Evolutionary conservation across 2,329 filamentous ascomycete genomes (phyloP), one percentile per base, ranked within the genome.

Genomic region (Fusarium sp.): DNA sequence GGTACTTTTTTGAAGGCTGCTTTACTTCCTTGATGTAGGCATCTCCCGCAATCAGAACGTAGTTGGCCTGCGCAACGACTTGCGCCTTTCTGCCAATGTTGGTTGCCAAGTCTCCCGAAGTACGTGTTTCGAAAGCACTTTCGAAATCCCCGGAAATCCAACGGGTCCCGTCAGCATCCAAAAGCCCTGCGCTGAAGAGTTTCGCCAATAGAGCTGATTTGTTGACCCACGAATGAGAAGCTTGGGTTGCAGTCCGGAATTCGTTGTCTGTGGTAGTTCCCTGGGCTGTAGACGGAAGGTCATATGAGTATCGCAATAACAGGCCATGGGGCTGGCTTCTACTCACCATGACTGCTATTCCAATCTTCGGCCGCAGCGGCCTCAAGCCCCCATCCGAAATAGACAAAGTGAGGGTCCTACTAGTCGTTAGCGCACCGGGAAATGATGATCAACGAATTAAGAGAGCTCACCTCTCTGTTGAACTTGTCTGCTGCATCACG

Each of bases 371-470:
- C 20, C 9, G 32, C 65, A 10, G 52, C 59, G 2, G 6, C 12
- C 30, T 71, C 58, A 0, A 73, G 11, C 0, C 68, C 69, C 59
- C 59, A 66, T 4, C 60, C 9, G 8, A 62, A 32, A 17, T 60
- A 73, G 10, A 72, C 57, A 22, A 70, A 73, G 3, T 30, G n/a
- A 1, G 57, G 66, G 14, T 50, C 10, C 71, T 66, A 6, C 22
- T 4, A n/a, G 12, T 15, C 4, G 20, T 71, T 12, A 52, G 33
- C 25, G 20, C 17, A 25, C 3, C 2, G 35, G 10, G 4, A 8
- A 12, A 52, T 43, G 0, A 54, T 17, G 6, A 2, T 14, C 6
- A 12, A 6, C 10, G 14, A 7, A 9, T 32, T 2, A n/a, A 10
- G 17, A 2, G n/a, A 3, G 35, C 40, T 47, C 11, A 52, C 69